phyloP scores from a whole-genome alignment of 208 protist species.

The Acanthamoeba polyphaga region DNA sequence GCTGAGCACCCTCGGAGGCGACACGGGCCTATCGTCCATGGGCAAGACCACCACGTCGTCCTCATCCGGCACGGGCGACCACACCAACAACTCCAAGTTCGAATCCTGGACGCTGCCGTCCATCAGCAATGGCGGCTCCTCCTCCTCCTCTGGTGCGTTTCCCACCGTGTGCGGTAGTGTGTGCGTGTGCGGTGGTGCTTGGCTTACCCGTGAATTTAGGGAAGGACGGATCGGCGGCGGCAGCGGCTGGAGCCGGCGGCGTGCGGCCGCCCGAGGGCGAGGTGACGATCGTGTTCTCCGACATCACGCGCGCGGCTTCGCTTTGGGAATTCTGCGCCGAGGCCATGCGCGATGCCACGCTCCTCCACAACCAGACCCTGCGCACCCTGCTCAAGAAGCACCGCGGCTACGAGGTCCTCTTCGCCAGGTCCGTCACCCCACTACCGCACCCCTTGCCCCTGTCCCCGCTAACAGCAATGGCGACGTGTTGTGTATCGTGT shows the following conservation, averaged over 20 bases:
- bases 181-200: neutral
- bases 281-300: conserved; percentile 27
- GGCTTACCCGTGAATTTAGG: neutral
- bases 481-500: neutral
- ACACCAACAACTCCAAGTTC: neutral
- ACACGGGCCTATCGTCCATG: neutral
- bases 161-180: neutral
- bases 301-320: conserved; percentile 13
- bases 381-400: conserved; percentile 28
- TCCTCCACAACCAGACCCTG: conserved; percentile 35
- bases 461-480: neutral
- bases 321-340: conserved; percentile 41
- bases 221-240: neutral
- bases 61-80: neutral
- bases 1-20: neutral
- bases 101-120: neutral
- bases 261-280: neutral
- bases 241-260: neutral
- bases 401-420: conserved; percentile 63
- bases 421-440: neutral
- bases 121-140: neutral
- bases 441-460: neutral
- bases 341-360: conserved; percentile 61
- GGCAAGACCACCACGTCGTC: neutral
- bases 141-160: neutral